Conservation (phyloP, 192 early-diverging fungal species). For the Backusella morwellensis region DNA sequence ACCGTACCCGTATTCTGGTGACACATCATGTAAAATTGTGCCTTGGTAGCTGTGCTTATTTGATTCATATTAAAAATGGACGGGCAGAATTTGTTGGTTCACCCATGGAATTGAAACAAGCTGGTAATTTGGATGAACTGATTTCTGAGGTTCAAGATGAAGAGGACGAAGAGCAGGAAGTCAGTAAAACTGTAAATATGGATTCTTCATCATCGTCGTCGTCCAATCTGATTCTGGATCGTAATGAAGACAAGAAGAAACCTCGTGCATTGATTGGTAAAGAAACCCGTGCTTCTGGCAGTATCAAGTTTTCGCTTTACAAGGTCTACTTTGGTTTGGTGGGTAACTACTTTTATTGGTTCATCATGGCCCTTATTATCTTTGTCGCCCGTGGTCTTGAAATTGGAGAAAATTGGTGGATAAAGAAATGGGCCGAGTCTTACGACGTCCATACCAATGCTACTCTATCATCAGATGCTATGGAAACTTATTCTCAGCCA, state of each 20-base stretch:
- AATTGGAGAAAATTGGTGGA: conserved; percentile 61
- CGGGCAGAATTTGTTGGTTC: too few relatives aligned
- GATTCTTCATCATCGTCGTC: too few relatives aligned
- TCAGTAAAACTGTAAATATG: not conserved
- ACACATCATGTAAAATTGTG: conserved; percentile 71
- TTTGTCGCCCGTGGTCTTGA: conserved; percentile 40
- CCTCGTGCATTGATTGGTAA: conserved; percentile 45
- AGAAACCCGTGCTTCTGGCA: conserved; percentile 68
- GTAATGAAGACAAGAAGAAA: conserved; percentile 12
- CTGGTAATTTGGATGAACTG: too few relatives aligned
- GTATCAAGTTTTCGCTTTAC: conserved; percentile 76
- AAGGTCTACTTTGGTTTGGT: conserved; percentile 67
- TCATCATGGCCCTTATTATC: conserved; percentile 43
- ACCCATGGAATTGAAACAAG: too few relatives aligned
- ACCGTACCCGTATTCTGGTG: conserved; percentile 82
- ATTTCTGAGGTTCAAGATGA: conserved; percentile 31
- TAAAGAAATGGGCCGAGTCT: conserved; percentile 56
- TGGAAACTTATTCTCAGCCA: not conserved
- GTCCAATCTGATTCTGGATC: not conserved
- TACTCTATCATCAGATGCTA: too few relatives aligned
- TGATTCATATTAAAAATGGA: too few relatives aligned
- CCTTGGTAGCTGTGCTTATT: conserved; percentile 31
- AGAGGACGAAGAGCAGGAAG: not conserved
- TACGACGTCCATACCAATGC: not conserved
- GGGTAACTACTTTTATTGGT: conserved; percentile 61